Percentiles rank a stretch among this genome's conserved stretches.
These are phyloP conservation scores for Aspergillus neoniger DNA, from an alignment of 2,329 filamentous ascomycete species.

Conservation along the genomic window DNA sequence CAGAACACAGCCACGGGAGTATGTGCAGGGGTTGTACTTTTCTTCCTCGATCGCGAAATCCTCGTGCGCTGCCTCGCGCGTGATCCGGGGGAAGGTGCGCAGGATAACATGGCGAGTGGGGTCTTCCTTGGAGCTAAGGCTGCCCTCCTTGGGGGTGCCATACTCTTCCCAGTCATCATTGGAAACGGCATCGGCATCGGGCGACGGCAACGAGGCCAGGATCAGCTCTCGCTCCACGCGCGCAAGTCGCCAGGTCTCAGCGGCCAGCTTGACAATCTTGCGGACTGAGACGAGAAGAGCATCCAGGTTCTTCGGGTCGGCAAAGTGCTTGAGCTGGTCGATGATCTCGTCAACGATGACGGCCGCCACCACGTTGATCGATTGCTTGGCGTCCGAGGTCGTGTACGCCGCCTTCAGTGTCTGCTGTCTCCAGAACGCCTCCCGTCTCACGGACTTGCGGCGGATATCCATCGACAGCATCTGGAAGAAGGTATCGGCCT, in stretches of 20 bases:
- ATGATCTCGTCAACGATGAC: slow-evolving; percentile 60
- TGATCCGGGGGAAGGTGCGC: slow-evolving; percentile 55
- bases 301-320: slow-evolving; percentile 54
- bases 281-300: slow-evolving; percentile 54
- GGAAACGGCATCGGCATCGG: slow-evolving; percentile 35
- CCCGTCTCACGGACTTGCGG: slow-evolving; percentile 57
- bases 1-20: slow-evolving; percentile 52
- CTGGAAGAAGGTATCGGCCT: slow-evolving; percentile 58
- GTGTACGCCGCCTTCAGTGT: slow-evolving; percentile 61
- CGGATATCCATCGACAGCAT: slow-evolving; percentile 59
- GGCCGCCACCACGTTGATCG: slow-evolving; percentile 57
- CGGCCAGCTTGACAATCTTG: slow-evolving; percentile 59
- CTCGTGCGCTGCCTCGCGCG: slow-evolving; percentile 54
- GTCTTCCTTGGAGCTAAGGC: slow-evolving; percentile 18
- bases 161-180: slow-evolving; percentile 45
- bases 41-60: slow-evolving; percentile 51
- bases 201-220: slow-evolving; percentile 52
- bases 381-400: slow-evolving; percentile 57
- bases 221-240: slow-evolving; percentile 60
- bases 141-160: slow-evolving; percentile 24
- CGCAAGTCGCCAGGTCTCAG: slow-evolving; percentile 61
- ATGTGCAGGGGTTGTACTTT: slow-evolving; percentile 47
- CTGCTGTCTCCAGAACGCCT: slow-evolving; percentile 61
- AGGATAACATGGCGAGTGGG: slow-evolving; percentile 49
- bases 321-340: slow-evolving; percentile 56